A percentile compares a stretch with the other conserved stretches of the same genome.
Evolutionary conservation across 148 eudicot genomes (phyloP).

Genomic region (Nyssa sinensis): DNA sequence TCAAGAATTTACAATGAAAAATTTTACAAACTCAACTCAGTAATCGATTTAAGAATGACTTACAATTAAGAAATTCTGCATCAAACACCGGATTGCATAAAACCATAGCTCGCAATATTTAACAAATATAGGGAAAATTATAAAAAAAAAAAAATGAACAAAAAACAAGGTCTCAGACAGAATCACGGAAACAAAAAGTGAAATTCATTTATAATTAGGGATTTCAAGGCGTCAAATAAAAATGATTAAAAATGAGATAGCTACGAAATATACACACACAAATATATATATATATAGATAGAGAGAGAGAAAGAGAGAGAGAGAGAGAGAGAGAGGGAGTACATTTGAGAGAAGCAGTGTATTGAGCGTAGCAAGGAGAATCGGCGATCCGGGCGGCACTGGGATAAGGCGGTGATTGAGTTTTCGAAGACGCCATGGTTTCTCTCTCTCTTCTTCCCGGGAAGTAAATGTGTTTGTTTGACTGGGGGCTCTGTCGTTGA

Average conservation of each 20-base stretch:
- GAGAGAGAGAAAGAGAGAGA: neutral
- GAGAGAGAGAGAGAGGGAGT: conserved; percentile 10
- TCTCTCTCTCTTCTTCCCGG: neutral
- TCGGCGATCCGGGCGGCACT: conserved; percentile 79
- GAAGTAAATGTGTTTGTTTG: neutral
- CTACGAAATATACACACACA: neutral
- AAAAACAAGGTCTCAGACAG: neutral
- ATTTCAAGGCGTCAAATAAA: neutral
- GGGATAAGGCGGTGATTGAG: conserved; percentile 60
- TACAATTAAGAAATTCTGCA: too few species aligned
- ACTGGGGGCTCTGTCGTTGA: too few species aligned
- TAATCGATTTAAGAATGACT: neutral
- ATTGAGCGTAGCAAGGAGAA: conserved; percentile 79
- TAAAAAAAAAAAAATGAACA: neutral
- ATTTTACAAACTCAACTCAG: neutral
- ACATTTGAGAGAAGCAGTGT: conserved; percentile 93
- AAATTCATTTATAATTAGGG: conserved; percentile 1
- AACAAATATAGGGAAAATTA: too few species aligned
- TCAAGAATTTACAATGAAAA: neutral
- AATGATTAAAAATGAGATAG: neutral
- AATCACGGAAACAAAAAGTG: neutral
- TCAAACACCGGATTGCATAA: neutral
- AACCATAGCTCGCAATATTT: neutral
- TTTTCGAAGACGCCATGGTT: conserved; percentile 34
- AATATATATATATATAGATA: neutral